Evolutionary conservation across 345 rosid genomes (phyloP).

Genomic region (Acer campestre): DNA sequence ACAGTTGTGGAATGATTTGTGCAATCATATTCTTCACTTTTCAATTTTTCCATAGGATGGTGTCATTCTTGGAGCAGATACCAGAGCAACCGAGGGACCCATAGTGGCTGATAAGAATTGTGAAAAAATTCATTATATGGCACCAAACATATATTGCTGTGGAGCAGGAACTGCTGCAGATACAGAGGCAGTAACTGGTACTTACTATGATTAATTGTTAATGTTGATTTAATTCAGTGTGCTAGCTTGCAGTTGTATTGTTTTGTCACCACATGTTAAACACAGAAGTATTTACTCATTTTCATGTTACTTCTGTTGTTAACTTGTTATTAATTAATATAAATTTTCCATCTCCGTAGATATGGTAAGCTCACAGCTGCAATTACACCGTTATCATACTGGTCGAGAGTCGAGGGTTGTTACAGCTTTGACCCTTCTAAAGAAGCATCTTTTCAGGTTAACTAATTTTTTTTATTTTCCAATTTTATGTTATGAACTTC

Average conservation of each 20-base stretch:
- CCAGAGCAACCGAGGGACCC: slow-evolving; percentile 91
- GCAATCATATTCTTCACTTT: not conserved
- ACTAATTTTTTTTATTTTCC: slow-evolving; percentile 1
- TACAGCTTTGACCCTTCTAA: slow-evolving; percentile 81
- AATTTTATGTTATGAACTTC: slow-evolving; percentile 6
- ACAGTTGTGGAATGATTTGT: slow-evolving; percentile 8
- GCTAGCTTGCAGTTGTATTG: slow-evolving; percentile 5
- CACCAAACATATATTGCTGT: slow-evolving; percentile 95
- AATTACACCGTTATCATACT: slow-evolving; percentile 76
- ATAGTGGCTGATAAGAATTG: slow-evolving; percentile 99
- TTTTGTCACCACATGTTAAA: not conserved
- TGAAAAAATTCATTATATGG: slow-evolving; percentile 98
- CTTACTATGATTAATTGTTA: slow-evolving; percentile 6
- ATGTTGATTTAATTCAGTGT: slow-evolving; percentile 9
- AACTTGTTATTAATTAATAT: slow-evolving; percentile 3
- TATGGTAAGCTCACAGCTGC: slow-evolving; percentile 87
- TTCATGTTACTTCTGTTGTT: slow-evolving; percentile 8
- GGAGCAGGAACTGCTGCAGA: slow-evolving; percentile 99
- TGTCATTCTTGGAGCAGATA: slow-evolving; percentile 93
- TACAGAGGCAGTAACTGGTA: slow-evolving; percentile 98
- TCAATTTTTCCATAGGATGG: slow-evolving; percentile 59
- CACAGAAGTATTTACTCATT: not conserved
- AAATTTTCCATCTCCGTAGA: slow-evolving; percentile 36
- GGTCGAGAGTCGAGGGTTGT: slow-evolving; percentile 82
- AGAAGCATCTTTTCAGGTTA: slow-evolving; percentile 77